phyloP scores from a whole-genome alignment of 371 early-diverging fungal species.

The Lichtheimia hyalospora region DNA sequence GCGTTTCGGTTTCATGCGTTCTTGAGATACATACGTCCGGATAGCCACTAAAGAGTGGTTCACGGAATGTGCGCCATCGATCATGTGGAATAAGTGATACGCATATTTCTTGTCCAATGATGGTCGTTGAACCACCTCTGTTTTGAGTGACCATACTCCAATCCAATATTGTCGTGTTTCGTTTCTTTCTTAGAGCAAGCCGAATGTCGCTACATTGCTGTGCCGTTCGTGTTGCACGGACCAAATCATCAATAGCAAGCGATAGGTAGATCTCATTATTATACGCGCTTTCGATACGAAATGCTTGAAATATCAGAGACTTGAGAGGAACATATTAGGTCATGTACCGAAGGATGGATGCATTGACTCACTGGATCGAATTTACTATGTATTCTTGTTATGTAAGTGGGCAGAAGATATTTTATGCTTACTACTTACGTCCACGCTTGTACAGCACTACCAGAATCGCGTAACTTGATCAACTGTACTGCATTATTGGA shows the following conservation, averaged over 20 bases:
- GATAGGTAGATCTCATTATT: conserved; percentile 53
- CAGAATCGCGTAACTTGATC: conserved; percentile 40
- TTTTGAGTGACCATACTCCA: conserved; percentile 30
- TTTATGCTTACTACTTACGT: conserved; percentile 32
- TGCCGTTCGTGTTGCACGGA: conserved; percentile 47
- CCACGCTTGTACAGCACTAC: conserved; percentile 55
- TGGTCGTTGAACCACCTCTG: conserved; percentile 6
- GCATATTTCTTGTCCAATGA: conserved; percentile 13
- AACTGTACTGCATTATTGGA: conserved; percentile 42
- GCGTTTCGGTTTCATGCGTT: not conserved
- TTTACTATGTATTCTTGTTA: conserved; percentile 21
- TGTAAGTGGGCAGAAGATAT: not conserved
- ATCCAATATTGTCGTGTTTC: conserved; percentile 32
- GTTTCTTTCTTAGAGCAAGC: conserved; percentile 41
- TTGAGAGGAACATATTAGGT: conserved; percentile 15
- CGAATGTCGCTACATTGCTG: conserved; percentile 35
- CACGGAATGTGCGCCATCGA: conserved; percentile 10
- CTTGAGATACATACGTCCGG: conserved; percentile 17
- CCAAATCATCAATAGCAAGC: conserved; percentile 43
- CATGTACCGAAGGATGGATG: not conserved
- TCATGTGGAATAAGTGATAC: conserved; percentile 17
- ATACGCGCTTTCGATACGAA: conserved; percentile 46
- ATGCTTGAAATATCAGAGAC: conserved; percentile 57
- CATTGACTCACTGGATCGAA: conserved; percentile 14
- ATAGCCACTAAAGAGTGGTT: conserved; percentile 9